These are phyloP conservation scores for Eragrostis curvula DNA, from an alignment of 176 grass and related monocot species.

Conservation along the genomic window DNA sequence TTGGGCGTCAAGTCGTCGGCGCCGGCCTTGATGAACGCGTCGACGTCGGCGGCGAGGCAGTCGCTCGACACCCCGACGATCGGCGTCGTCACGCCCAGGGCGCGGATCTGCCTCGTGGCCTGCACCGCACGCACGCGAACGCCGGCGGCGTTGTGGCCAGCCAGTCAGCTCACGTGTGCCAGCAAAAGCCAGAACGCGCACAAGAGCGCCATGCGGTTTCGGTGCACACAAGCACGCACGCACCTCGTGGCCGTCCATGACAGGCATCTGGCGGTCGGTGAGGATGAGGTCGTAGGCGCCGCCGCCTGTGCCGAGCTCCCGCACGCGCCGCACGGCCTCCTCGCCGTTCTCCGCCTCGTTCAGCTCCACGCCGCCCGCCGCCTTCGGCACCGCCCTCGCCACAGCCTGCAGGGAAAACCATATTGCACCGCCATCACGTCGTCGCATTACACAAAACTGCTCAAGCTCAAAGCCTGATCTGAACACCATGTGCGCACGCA, in stretches of 20 bases:
- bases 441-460: too few relatives aligned
- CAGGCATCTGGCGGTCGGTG: conserved; percentile 65
- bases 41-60: conserved; percentile 44
- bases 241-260: conserved; percentile 78
- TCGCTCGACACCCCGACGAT: conserved; percentile 74
- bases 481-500: too few relatives aligned
- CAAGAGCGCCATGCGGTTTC: too few relatives aligned
- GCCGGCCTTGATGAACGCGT: conserved; percentile 66
- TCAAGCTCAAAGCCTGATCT: too few relatives aligned
- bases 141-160: neutral
- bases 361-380: conserved; percentile 9
- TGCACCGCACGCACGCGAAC: neutral
- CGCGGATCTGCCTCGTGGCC: conserved; percentile 63
- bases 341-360: conserved; percentile 56
- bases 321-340: conserved; percentile 53
- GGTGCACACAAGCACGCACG: neutral
- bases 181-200: too few relatives aligned
- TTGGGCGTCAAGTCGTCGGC: conserved; percentile 69
- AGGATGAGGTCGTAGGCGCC: conserved; percentile 63
- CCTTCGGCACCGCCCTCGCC: conserved; percentile 45
- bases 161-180: neutral
- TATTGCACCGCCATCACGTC: neutral
- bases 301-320: conserved; percentile 18
- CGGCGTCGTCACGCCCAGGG: conserved; percentile 54
- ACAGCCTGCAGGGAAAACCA: conserved; percentile 50